Evolutionary conservation across 805 yeast species (phyloP).

Genomic region (Wilhelminamyces savonicus): DNA sequence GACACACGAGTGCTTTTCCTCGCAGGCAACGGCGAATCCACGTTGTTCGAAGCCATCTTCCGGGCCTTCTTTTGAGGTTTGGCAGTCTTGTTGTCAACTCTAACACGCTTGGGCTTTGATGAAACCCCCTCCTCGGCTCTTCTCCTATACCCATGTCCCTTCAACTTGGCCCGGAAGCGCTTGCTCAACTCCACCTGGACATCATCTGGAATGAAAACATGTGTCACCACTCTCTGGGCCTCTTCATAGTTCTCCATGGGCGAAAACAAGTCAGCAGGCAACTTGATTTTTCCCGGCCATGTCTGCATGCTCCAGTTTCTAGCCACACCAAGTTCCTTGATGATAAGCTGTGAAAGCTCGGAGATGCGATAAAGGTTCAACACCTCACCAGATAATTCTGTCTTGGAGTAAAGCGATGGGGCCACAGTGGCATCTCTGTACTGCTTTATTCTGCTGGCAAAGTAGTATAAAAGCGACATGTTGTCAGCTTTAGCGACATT

Average conservation of each 20-base stretch:
- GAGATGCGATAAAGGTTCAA: conserved; percentile 56
- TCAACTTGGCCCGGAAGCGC: no score
- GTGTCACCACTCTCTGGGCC: conserved; percentile 51
- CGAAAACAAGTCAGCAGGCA: conserved; percentile 66
- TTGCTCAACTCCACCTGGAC: no score
- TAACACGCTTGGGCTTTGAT: no score
- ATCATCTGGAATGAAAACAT: conserved; percentile 54
- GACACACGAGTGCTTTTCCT: no score
- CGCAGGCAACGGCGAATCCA: no score
- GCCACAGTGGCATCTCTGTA: conserved; percentile 52
- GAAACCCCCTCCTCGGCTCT: no score
- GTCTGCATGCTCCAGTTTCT: conserved; percentile 68
- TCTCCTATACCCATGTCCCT: no score
- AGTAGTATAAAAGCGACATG: conserved; percentile 64
- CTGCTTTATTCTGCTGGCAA: conserved; percentile 75
- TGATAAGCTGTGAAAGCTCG: conserved; percentile 64
- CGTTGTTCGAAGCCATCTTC: no score
- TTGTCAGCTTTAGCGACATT: conserved; percentile 60
- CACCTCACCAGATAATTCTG: conserved; percentile 15
- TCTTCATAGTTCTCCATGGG: conserved; percentile 52
- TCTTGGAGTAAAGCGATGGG: conserved; percentile 19
- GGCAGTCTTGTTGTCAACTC: no score
- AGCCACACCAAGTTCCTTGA: conserved; percentile 50
- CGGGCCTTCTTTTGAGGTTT: no score
- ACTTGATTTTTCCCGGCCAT: conserved; percentile 73